Evolutionary conservation across 1,284 basidiomycete species (phyloP).

Genomic region (Mycena citricolor): DNA sequence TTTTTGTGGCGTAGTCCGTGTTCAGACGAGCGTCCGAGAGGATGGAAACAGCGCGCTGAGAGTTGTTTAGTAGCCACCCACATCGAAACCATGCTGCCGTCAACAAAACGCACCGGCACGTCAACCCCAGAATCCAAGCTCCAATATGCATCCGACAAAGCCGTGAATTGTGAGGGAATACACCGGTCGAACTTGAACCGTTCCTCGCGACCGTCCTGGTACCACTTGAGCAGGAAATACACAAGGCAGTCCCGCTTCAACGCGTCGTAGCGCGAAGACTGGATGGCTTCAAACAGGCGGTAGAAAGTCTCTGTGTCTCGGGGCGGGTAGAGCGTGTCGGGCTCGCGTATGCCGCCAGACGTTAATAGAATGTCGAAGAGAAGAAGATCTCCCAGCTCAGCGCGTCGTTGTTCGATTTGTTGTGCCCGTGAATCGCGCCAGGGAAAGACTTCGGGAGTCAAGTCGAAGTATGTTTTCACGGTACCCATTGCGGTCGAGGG

Average conservation of each 20-base stretch:
- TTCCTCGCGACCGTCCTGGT: constrained; percentile 60
- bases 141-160: constrained; percentile 79
- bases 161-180: constrained; percentile 71
- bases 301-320: constrained; percentile 50
- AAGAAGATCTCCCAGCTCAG: constrained; percentile 58
- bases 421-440: constrained; percentile 27
- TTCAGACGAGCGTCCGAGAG: constrained; percentile 73
- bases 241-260: constrained; percentile 77
- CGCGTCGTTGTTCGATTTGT: constrained; percentile 62
- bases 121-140: constrained; percentile 67
- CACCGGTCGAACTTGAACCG: constrained; percentile 53
- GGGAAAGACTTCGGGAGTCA: constrained; percentile 12
- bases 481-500: too few relatives aligned
- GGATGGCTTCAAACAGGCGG: constrained; percentile 59
- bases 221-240: constrained; percentile 77
- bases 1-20: constrained; percentile 72
- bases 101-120: constrained; percentile 49
- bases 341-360: constrained; percentile 58
- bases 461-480: constrained; percentile 22
- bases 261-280: constrained; percentile 59
- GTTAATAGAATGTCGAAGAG: constrained; percentile 73
- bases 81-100: constrained; percentile 2
- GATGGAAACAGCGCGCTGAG: constrained; percentile 63
- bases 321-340: constrained; percentile 67
- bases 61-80: constrained; percentile 1